Conservation (phyloP, 495 filamentous ascomycete species). For the Cairneyella variabilis region DNA sequence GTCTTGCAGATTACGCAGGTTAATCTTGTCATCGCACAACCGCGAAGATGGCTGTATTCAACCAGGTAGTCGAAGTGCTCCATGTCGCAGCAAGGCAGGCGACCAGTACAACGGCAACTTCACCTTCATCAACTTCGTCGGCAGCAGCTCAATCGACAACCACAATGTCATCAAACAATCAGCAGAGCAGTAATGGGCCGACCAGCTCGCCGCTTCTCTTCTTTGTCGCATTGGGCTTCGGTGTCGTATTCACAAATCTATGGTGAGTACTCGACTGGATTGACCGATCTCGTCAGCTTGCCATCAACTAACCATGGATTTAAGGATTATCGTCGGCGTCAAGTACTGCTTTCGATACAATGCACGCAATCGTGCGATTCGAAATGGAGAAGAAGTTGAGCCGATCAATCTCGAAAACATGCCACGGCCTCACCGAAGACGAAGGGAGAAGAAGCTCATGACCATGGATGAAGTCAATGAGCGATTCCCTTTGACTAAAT, state of each 20-base stretch:
- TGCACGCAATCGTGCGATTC: constrained; percentile 78
- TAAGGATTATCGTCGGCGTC: constrained; percentile 97
- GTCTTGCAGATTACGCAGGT: not conserved
- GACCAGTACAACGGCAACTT: not conserved
- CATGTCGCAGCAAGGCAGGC: constrained; percentile 16
- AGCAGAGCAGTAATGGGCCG: constrained; percentile 32
- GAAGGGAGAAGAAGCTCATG: constrained; percentile 97
- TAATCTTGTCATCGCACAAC: not conserved
- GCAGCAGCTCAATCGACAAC: not conserved
- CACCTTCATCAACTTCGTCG: not conserved
- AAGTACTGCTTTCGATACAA: constrained; percentile 99
- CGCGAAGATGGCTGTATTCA: constrained; percentile 11
- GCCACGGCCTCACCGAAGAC: constrained; percentile 68
- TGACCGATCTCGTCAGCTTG: not conserved
- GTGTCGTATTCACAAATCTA: constrained; percentile 97
- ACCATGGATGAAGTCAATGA: constrained; percentile 98
- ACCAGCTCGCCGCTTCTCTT: constrained; percentile 92
- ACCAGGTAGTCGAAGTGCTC: constrained; percentile 20
- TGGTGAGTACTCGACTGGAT: constrained; percentile 59
- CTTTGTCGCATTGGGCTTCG: constrained; percentile 95
- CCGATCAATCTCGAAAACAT: constrained; percentile 80
- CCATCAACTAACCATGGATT: constrained; percentile 9
- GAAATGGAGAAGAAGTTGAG: constrained; percentile 80
- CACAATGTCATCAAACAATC: constrained; percentile 1
- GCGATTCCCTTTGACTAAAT: constrained; percentile 91